phyloP scores from a whole-genome alignment of 805 yeast species.

The Metschnikowia kofuensis region DNA sequence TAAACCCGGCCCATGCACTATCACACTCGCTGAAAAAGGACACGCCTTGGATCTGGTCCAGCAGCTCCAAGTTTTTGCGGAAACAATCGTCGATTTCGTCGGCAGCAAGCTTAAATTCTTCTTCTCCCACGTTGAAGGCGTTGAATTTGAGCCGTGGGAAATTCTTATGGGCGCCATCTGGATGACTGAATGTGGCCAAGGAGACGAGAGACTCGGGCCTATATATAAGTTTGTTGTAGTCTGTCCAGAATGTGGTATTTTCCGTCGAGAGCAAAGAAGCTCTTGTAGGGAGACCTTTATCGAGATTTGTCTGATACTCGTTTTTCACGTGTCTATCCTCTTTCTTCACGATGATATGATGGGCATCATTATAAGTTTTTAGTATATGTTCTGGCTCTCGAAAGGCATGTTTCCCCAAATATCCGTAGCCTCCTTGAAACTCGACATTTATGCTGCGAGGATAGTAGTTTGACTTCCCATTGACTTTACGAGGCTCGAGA shows the following conservation, averaged over 20 bases:
- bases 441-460: conserved; percentile 88
- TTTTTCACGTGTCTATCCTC: conserved; percentile 44
- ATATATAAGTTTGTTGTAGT: conserved; percentile 65
- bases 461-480: conserved; percentile 49
- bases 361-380: conserved; percentile 4
- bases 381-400: conserved; percentile 19
- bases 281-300: conserved; percentile 36
- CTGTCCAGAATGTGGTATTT: conserved; percentile 73
- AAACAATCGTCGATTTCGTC: conserved; percentile 47
- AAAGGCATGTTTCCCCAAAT: conserved; percentile 56
- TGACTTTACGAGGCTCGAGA: conserved; percentile 17
- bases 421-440: conserved; percentile 70
- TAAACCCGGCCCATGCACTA: conserved; percentile 82
- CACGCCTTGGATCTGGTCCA: conserved; percentile 73
- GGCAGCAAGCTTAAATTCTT: conserved; percentile 48
- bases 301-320: conserved; percentile 64
- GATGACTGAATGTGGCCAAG: conserved; percentile 57
- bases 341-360: conserved; percentile 24
- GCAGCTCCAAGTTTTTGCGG: conserved; percentile 64
- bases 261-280: conserved; percentile 27
- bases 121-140: conserved; percentile 53
- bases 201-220: conserved; percentile 57
- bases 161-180: conserved; percentile 24
- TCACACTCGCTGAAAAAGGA: conserved; percentile 70
- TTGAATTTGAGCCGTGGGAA: conserved; percentile 41